A percentile compares a stretch with the other conserved stretches of the same genome.
Evolutionary conservation across 2,329 filamentous ascomycete genomes (phyloP).

Genomic region (Teratosphaeriaceae sp.): DNA sequence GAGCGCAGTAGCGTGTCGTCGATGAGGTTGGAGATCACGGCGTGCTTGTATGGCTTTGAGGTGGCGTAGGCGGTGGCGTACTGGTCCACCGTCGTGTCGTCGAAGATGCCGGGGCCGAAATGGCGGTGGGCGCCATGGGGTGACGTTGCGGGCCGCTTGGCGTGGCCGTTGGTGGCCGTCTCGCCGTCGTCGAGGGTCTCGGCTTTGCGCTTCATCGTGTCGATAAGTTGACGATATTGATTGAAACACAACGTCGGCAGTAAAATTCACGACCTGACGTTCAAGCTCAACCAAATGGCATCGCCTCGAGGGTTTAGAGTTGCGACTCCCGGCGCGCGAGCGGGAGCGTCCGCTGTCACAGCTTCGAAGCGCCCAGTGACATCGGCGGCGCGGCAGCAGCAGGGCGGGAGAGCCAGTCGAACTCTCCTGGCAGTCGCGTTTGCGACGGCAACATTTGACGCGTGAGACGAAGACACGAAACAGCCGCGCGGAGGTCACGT

Average conservation of each 20-base stretch:
- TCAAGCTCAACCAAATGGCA: not conserved
- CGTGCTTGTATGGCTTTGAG: conserved; percentile 78
- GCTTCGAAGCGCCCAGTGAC: no score
- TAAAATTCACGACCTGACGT: not conserved
- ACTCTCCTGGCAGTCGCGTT: no score
- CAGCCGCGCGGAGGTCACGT: no score
- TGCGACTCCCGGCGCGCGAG: no score
- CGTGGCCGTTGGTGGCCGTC: conserved; percentile 28
- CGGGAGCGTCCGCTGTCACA: no score
- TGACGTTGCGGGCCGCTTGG: conserved; percentile 34
- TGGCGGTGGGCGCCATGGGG: conserved; percentile 42
- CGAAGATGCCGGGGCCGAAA: conserved; percentile 62
- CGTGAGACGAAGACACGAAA: no score
- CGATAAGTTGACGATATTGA: no score
- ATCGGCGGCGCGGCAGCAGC: no score
- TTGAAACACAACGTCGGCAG: not conserved
- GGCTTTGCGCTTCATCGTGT: conserved; percentile 39
- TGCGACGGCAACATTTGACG: no score
- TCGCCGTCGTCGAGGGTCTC: conserved; percentile 12
- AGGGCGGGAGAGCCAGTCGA: no score
- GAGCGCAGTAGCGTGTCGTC: conserved; percentile 73
- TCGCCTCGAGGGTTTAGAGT: no score
- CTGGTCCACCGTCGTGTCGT: conserved; percentile 48
- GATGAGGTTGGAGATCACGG: conserved; percentile 77
- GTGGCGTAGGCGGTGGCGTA: conserved; percentile 58